Percentiles rank a stretch among this genome's conserved stretches.
Evolutionary conservation across 1,139 yeast species (phyloP).

Genomic region (Taiozyma sp.): DNA sequence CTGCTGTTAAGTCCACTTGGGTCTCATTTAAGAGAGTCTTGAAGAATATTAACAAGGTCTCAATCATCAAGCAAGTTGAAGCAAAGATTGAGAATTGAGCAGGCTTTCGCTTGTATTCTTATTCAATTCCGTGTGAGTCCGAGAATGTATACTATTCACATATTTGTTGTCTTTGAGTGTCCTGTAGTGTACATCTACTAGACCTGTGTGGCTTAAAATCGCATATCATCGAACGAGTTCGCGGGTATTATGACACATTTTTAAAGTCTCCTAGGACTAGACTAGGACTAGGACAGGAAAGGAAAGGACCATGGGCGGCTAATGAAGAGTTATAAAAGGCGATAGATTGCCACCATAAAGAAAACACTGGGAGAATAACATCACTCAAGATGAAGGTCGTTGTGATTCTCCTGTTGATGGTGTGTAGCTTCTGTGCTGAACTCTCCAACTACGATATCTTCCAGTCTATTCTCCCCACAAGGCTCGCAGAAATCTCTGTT

Average conservation of each 20-base stretch:
- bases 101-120: background rate
- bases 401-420: background rate
- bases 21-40: slow-evolving; percentile 44
- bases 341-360: background rate
- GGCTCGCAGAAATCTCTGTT: background rate
- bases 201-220: background rate
- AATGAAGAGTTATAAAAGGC: background rate
- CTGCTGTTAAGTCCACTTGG: slow-evolving; percentile 57
- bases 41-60: slow-evolving; percentile 20
- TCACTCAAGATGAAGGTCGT: background rate
- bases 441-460: background rate
- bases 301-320: background rate
- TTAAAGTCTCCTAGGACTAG: too few relatives aligned
- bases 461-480: background rate
- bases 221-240: background rate
- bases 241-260: background rate
- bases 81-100: background rate
- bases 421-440: background rate
- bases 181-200: background rate
- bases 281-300: background rate
- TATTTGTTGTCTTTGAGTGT: background rate
- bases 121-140: background rate
- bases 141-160: background rate
- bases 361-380: background rate
- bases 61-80: slow-evolving; percentile 14